Evolutionary conservation across 306 rosid genomes (phyloP).

Genomic region (Ormosia emarginata): DNA sequence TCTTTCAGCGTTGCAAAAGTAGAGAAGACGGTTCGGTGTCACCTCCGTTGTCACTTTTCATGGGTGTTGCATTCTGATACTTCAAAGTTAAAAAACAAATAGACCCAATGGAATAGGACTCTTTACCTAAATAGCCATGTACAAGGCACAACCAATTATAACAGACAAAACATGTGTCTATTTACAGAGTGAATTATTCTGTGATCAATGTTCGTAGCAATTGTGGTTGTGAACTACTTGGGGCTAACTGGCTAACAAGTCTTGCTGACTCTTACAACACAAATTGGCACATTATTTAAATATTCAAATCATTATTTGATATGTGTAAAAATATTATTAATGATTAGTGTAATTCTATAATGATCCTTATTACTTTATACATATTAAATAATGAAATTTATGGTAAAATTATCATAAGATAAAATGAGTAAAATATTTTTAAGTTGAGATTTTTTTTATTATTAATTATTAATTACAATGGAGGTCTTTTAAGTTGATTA

Average conservation of each 20-base stretch:
- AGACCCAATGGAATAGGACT: not conserved
- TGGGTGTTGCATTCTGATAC: not conserved
- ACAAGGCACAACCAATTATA: not conserved
- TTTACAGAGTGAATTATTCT: not conserved
- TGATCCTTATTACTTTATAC: too few relatives aligned
- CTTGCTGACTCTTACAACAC: not conserved
- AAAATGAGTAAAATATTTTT: not conserved
- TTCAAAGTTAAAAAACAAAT: not conserved
- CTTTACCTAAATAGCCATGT: not conserved
- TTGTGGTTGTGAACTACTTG: not conserved
- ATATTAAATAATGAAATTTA: too few relatives aligned
- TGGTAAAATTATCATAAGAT: too few relatives aligned
- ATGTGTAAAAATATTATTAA: too few relatives aligned
- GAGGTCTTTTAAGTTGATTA: too few relatives aligned
- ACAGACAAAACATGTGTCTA: not conserved
- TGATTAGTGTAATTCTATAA: too few relatives aligned
- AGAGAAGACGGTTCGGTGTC: not conserved
- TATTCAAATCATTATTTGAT: too few relatives aligned
- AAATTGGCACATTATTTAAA: too few relatives aligned
- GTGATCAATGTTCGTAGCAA: not conserved
- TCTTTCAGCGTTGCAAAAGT: not conserved
- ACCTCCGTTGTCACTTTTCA: not conserved
- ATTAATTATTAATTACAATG: too few relatives aligned
- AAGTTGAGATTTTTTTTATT: too few relatives aligned
- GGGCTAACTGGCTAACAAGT: too few relatives aligned